Evolutionary conservation across 139 green algal species (phyloP).

Genomic region (Klebsormidium nitens): DNA sequence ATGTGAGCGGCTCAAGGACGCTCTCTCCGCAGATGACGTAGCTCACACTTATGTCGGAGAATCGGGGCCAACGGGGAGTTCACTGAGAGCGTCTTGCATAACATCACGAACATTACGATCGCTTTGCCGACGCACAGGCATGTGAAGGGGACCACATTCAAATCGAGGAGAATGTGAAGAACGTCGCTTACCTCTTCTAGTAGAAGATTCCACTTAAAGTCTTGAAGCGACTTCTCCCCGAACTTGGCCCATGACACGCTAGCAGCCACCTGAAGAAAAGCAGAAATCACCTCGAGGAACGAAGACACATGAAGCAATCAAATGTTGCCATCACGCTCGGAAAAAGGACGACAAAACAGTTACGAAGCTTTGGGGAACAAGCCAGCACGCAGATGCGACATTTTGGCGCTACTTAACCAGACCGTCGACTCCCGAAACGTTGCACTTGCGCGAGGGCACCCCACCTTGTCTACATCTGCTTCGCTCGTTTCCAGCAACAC

Average conservation of each 20-base stretch:
- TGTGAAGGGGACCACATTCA: not conserved
- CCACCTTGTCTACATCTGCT: constrained; percentile 37
- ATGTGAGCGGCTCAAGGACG: not conserved
- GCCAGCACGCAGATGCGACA: not conserved
- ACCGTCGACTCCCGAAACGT: not conserved
- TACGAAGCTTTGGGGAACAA: not conserved
- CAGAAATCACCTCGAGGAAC: not conserved
- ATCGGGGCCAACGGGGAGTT: too few species aligned
- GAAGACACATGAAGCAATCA: not conserved
- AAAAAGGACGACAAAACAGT: not conserved
- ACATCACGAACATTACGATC: too few species aligned
- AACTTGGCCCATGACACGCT: constrained; percentile 44
- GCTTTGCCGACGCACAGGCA: not conserved
- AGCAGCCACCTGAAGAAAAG: constrained; percentile 18
- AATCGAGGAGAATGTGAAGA: not conserved
- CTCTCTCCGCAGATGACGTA: not conserved
- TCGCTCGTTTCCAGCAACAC: constrained; percentile 21
- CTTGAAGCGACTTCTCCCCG: constrained; percentile 31
- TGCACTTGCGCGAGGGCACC: not conserved
- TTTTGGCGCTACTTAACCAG: too few species aligned
- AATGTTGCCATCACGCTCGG: not conserved
- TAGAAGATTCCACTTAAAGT: constrained; percentile 46
- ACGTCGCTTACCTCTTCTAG: constrained; percentile 41
- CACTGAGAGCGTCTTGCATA: too few species aligned
- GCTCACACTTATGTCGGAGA: too few species aligned